A percentile compares a stretch with the other conserved stretches of the same genome.
phyloP scores from a whole-genome alignment of 495 filamentous ascomycete species.

The Zalerion maritima region DNA sequence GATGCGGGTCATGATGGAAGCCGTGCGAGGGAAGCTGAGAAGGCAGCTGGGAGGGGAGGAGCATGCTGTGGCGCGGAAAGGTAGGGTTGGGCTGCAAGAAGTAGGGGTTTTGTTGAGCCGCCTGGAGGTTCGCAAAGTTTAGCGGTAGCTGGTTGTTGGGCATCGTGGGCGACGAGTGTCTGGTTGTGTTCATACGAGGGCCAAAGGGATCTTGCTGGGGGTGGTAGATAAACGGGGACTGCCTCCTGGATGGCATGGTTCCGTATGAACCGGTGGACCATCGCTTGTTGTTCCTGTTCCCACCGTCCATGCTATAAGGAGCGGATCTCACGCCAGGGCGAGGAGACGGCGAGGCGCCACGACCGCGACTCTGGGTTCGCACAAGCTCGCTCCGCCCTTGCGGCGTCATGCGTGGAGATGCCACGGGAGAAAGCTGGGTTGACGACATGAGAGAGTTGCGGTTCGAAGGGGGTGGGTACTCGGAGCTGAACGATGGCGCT shows the following conservation, averaged over 20 bases:
- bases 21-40: constrained; percentile 31
- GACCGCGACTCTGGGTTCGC: constrained; percentile 42
- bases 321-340: constrained; percentile 46
- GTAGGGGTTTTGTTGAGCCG: constrained; percentile 36
- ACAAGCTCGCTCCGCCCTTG: constrained; percentile 40
- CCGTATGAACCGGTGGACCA: constrained; percentile 58
- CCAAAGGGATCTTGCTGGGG: constrained; percentile 35
- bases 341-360: constrained; percentile 50
- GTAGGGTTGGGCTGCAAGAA: constrained; percentile 31
- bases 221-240: constrained; percentile 40
- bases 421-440: constrained; percentile 42
- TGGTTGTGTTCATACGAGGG: constrained; percentile 27
- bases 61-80: constrained; percentile 30
- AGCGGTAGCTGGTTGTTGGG: constrained; percentile 35
- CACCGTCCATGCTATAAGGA: constrained; percentile 45
- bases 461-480: constrained; percentile 42
- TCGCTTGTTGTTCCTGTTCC: constrained; percentile 46
- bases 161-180: constrained; percentile 42
- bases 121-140: constrained; percentile 38
- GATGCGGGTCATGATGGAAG: constrained; percentile 30
- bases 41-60: constrained; percentile 23
- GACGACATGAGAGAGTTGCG: constrained; percentile 44
- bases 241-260: constrained; percentile 33
- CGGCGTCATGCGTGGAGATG: constrained; percentile 43
- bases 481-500: constrained; percentile 39